Evolutionary conservation across 148 eudicot species (phyloP).

Genomic region (Talinum fruticosum): DNA sequence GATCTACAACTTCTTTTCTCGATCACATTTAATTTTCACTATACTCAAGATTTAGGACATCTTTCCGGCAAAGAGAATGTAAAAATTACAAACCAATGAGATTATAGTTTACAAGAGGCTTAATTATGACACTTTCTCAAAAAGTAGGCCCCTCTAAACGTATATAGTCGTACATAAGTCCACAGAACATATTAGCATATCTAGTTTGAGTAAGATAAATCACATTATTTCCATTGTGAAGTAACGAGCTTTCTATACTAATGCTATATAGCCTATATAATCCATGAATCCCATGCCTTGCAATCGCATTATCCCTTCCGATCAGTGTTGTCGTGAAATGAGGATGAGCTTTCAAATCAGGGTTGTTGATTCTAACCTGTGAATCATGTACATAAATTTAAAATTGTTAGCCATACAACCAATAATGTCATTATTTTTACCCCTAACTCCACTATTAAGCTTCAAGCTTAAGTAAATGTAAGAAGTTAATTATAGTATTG

Average conservation of each 20-base stretch:
- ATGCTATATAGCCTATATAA: slow-evolving; percentile 43
- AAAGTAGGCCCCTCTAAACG: slow-evolving; percentile 58
- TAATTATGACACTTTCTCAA: not conserved
- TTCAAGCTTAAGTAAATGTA: no score
- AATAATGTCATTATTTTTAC: not conserved
- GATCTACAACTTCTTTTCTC: no score
- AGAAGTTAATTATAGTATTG: not conserved
- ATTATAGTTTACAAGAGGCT: no score
- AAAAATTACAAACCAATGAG: no score
- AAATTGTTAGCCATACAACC: not conserved
- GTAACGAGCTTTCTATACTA: slow-evolving; percentile 25
- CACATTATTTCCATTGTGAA: slow-evolving; percentile 38
- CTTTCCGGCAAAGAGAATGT: no score
- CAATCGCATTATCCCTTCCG: slow-evolving; percentile 67
- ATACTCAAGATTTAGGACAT: no score
- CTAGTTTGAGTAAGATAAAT: slow-evolving; percentile 50
- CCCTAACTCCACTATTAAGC: no score
- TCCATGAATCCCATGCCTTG: slow-evolving; percentile 81
- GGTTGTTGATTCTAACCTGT: slow-evolving; percentile 57
- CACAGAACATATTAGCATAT: slow-evolving; percentile 26
- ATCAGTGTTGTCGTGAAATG: slow-evolving; percentile 48
- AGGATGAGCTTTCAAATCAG: slow-evolving; percentile 31
- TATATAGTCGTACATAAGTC: slow-evolving; percentile 72
- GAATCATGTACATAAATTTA: not conserved
- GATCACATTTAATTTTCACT: no score